These are phyloP conservation scores for Epithele typhae DNA, from an alignment of 768 basidiomycete species.

Conservation along the genomic window DNA sequence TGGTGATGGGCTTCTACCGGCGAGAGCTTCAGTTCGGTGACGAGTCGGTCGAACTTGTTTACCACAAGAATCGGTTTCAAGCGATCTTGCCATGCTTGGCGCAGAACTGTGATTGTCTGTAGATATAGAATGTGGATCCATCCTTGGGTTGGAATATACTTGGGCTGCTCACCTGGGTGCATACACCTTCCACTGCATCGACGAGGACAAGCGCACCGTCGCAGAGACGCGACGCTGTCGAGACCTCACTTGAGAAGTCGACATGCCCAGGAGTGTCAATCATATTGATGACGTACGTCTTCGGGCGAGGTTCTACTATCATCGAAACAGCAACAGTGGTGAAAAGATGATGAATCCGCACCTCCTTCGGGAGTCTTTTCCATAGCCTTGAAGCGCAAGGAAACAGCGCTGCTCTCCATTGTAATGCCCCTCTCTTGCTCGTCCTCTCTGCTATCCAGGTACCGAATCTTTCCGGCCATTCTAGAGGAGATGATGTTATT, in stretches of 20 bases:
- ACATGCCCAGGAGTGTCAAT: constrained; percentile 99
- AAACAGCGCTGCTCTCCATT: constrained; percentile 97
- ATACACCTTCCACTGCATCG: constrained; percentile 97
- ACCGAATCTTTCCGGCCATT: constrained; percentile 95
- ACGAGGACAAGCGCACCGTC: constrained; percentile 95
- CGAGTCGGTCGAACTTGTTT: constrained; percentile 93
- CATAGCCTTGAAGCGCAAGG: constrained; percentile 80
- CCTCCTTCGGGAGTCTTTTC: constrained; percentile 52
- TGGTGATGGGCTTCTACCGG: constrained; percentile 94
- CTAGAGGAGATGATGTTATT: constrained; percentile 95
- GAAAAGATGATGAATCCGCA: constrained; percentile 32
- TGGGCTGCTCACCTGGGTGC: constrained; percentile 69
- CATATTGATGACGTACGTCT: constrained; percentile 85
- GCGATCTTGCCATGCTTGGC: constrained; percentile 91
- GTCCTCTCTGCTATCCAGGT: constrained; percentile 92
- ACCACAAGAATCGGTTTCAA: constrained; percentile 90
- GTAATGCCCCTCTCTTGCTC: constrained; percentile 98
- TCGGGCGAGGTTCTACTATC: constrained; percentile 41
- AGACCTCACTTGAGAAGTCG: constrained; percentile 97
- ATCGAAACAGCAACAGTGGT: constrained; percentile 23
- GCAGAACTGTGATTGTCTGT: constrained; percentile 91
- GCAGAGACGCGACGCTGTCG: constrained; percentile 87
- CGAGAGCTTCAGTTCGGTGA: constrained; percentile 88
- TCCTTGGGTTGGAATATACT: no score
- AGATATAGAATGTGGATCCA: not conserved